phyloP scores from a whole-genome alignment of 2,329 filamentous ascomycete genomes.

The Cercospora zeina region DNA sequence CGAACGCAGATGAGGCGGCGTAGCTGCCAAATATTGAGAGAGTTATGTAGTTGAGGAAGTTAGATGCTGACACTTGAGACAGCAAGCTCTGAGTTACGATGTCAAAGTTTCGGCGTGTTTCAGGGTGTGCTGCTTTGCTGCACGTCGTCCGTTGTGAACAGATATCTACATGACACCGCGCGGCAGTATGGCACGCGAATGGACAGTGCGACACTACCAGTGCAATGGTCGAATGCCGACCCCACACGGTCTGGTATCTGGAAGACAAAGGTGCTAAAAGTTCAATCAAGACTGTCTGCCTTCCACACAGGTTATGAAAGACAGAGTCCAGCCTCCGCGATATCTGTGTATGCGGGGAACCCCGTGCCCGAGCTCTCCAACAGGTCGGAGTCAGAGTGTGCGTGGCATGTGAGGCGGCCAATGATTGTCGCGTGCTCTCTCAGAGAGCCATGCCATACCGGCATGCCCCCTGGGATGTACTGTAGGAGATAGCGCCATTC shows the following conservation, averaged over 20 bases:
- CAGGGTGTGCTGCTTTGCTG: background rate
- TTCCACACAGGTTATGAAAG: background rate
- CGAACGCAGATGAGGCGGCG: constrained; percentile 9
- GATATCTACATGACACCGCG: background rate
- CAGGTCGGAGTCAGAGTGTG: background rate
- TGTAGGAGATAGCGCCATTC: too few species aligned
- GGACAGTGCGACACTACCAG: background rate
- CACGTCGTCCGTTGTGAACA: background rate
- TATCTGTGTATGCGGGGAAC: background rate
- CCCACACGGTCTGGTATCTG: too few species aligned
- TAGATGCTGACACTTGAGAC: background rate
- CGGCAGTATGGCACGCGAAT: background rate
- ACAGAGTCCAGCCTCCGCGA: background rate
- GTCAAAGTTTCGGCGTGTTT: background rate
- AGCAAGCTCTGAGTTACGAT: background rate
- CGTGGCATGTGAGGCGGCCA: background rate
- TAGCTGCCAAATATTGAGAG: background rate
- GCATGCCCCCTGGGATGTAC: too few species aligned
- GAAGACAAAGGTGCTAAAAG: too few species aligned
- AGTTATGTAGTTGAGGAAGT: background rate
- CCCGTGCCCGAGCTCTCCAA: too few species aligned
- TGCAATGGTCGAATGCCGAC: background rate
- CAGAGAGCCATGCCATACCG: background rate
- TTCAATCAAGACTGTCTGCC: background rate
- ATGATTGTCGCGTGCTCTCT: background rate